Evolutionary conservation across 192 early-diverging fungal genomes (phyloP).

Genomic region (Podila epigama): DNA sequence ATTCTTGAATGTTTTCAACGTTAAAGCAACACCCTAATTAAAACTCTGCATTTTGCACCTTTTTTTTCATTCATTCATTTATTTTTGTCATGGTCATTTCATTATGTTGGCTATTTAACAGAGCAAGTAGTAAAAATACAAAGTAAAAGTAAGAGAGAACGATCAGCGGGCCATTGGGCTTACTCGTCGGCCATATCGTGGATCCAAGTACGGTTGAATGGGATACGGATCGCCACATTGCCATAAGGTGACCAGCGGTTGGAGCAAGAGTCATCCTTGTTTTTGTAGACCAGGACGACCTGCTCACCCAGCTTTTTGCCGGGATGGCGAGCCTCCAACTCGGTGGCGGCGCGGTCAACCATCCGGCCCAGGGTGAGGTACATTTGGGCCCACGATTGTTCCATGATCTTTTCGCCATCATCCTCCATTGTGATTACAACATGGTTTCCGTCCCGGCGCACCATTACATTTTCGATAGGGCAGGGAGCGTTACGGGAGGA

Average conservation of each 20-base stretch:
- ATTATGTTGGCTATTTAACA: neutral
- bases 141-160: neutral
- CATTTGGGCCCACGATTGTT: slow-evolving; percentile 24
- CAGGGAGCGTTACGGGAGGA: neutral
- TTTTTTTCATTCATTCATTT: neutral
- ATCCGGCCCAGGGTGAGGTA: slow-evolving; percentile 26
- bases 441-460: slow-evolving; percentile 23
- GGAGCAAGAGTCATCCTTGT: slow-evolving; percentile 16
- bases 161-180: neutral
- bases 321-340: slow-evolving; percentile 13
- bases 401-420: slow-evolving; percentile 30
- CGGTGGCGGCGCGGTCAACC: slow-evolving; percentile 17
- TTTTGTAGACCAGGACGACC: slow-evolving; percentile 23
- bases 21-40: slow-evolving; percentile 8
- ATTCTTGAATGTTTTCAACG: slow-evolving; percentile 25
- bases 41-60: neutral
- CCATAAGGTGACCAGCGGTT: slow-evolving; percentile 22
- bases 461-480: slow-evolving; percentile 2
- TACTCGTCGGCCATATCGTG: slow-evolving; percentile 35
- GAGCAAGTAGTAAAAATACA: neutral
- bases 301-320: slow-evolving; percentile 28
- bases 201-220: slow-evolving; percentile 33
- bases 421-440: slow-evolving; percentile 31
- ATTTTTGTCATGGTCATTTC: neutral
- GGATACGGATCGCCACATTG: slow-evolving; percentile 22